Conservation (phyloP, 352 stramenopile species). For the Hyaloperonospora arabidopsidis region DNA sequence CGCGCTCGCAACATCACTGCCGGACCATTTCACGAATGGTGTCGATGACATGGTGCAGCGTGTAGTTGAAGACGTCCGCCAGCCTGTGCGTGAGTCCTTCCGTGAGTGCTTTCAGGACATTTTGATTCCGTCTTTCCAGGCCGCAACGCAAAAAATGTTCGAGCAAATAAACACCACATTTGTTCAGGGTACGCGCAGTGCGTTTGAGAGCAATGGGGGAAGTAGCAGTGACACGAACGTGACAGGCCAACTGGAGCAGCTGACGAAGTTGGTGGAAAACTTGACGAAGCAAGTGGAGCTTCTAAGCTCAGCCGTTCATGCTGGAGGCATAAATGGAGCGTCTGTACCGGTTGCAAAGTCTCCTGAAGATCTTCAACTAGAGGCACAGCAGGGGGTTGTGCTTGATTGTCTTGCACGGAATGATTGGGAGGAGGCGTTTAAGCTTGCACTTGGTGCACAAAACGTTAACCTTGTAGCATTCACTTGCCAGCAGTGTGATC, state of each 20-base stretch:
- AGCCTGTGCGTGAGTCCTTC: constrained; percentile 79
- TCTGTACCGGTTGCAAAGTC: constrained; percentile 20
- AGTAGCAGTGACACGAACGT: constrained; percentile 54
- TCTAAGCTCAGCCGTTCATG: constrained; percentile 29
- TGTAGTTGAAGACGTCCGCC: constrained; percentile 69
- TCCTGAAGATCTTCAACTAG: constrained; percentile 48
- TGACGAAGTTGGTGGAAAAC: constrained; percentile 49
- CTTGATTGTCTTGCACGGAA: constrained; percentile 37
- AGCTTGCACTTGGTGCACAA: constrained; percentile 68
- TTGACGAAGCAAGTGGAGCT: constrained; percentile 62
- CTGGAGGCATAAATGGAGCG: constrained; percentile 15
- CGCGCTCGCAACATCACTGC: constrained; percentile 44
- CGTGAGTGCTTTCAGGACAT: constrained; percentile 80
- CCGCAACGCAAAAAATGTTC: constrained; percentile 85
- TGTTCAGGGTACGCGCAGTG: constrained; percentile 55
- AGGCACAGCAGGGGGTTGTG: constrained; percentile 52
- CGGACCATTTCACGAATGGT: constrained; percentile 50
- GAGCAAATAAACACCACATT: constrained; percentile 84
- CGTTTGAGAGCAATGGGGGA: constrained; percentile 52
- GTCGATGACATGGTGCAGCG: constrained; percentile 68
- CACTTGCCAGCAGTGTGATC: constrained; percentile 62
- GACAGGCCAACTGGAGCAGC: constrained; percentile 48
- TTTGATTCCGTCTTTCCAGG: constrained; percentile 83
- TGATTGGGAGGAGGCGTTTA: constrained; percentile 77
- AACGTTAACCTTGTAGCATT: constrained; percentile 68